Evolutionary conservation across 495 filamentous ascomycete species (phyloP).

Genomic region (Platismatia glauca): DNA sequence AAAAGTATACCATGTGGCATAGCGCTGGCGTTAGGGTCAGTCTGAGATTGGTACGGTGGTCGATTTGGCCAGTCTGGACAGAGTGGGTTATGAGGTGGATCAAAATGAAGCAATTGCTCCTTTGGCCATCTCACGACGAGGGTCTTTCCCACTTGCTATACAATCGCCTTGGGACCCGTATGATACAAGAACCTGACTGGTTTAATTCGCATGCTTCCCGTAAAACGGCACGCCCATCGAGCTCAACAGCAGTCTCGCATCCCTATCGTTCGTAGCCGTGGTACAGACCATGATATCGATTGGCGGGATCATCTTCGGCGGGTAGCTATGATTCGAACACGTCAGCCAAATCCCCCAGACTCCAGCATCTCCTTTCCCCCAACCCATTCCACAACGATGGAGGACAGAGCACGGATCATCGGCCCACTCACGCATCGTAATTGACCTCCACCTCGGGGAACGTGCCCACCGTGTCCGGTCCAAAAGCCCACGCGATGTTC

Average conservation of each 20-base stretch:
- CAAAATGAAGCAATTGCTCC: neutral
- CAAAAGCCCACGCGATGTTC: slow-evolving; percentile 76
- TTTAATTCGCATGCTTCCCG: slow-evolving; percentile 25
- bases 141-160: neutral
- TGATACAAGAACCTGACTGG: no score
- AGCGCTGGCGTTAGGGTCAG: slow-evolving; percentile 3
- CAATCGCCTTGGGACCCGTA: neutral
- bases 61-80: neutral
- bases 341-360: slow-evolving; percentile 3
- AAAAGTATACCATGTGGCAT: neutral
- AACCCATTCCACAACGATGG: neutral
- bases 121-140: neutral
- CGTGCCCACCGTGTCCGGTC: slow-evolving; percentile 57
- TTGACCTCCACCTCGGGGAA: slow-evolving; percentile 93
- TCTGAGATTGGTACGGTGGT: neutral
- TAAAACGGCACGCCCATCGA: slow-evolving; percentile 55
- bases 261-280: slow-evolving; percentile 76
- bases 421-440: slow-evolving; percentile 67
- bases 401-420: neutral
- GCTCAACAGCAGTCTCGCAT: slow-evolving; percentile 77
- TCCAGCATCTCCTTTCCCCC: neutral
- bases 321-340: slow-evolving; percentile 46
- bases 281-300: slow-evolving; percentile 83
- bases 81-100: neutral
- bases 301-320: slow-evolving; percentile 87